Percentiles rank a stretch among this genome's conserved stretches.
phyloP scores from a whole-genome alignment of 768 basidiomycete genomes.

The Boletellus sp. region DNA sequence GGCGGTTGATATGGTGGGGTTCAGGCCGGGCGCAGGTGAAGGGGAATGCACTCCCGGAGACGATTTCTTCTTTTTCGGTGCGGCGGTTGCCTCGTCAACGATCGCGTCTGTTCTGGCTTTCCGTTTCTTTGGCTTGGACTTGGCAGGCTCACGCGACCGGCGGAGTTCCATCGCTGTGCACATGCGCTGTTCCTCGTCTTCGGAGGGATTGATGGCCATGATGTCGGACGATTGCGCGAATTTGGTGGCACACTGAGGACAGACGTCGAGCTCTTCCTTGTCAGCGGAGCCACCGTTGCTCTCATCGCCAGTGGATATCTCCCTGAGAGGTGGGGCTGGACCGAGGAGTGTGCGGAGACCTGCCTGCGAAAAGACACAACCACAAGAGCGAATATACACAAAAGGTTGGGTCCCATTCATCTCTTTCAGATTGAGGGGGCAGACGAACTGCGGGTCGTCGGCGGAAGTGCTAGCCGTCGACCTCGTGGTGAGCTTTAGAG shows the following conservation, averaged over 20 bases:
- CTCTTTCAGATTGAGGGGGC: slow-evolving; percentile 88
- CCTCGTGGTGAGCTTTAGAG: slow-evolving; percentile 76
- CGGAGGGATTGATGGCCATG: slow-evolving; percentile 62
- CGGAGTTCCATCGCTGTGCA: slow-evolving; percentile 51
- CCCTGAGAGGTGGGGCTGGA: slow-evolving; percentile 27
- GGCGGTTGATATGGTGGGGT: slow-evolving; percentile 52
- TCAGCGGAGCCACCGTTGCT: slow-evolving; percentile 14
- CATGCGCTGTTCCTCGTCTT: slow-evolving; percentile 63
- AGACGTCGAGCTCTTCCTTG: slow-evolving; percentile 49
- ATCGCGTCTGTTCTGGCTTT: slow-evolving; percentile 43
- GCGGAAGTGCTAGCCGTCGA: slow-evolving; percentile 40
- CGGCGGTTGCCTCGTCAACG: slow-evolving; percentile 26
- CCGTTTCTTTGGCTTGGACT: slow-evolving; percentile 57
- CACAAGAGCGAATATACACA: slow-evolving; percentile 80
- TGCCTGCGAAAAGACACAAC: slow-evolving; percentile 87
- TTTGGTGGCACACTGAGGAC: slow-evolving; percentile 75
- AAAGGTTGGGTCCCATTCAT: slow-evolving; percentile 92
- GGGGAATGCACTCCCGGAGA: slow-evolving; percentile 10
- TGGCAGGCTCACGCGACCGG: slow-evolving; percentile 52
- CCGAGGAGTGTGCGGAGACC: slow-evolving; percentile 60
- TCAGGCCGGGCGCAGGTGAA: slow-evolving; percentile 32
- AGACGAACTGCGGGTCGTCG: slow-evolving; percentile 69
- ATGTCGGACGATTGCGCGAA: slow-evolving; percentile 57
- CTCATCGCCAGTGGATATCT: slow-evolving; percentile 26
- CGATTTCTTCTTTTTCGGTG: slow-evolving; percentile 43